Evolutionary conservation across 768 basidiomycete genomes (phyloP).

Genomic region (Auricularia sp.): DNA sequence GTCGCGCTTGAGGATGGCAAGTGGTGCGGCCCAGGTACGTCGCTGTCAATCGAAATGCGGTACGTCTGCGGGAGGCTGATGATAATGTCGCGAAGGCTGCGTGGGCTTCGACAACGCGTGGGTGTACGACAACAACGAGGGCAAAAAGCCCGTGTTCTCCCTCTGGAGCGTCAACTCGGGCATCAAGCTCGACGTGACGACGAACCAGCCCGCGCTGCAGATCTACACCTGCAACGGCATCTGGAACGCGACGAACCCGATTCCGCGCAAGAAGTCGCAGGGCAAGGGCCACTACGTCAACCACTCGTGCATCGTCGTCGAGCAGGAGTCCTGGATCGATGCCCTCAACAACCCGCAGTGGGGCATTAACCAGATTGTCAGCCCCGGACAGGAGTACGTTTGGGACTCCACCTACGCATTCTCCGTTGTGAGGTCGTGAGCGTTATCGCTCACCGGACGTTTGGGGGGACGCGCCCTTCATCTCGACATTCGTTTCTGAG

Average conservation of each 20-base stretch:
- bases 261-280: constrained; percentile 6
- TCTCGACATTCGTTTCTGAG: neutral
- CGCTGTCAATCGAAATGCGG: neutral
- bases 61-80: constrained; percentile 11
- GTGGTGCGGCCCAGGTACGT: constrained; percentile 31
- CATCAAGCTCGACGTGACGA: constrained; percentile 41
- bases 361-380: constrained; percentile 38
- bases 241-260: constrained; percentile 4
- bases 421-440: constrained; percentile 20
- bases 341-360: constrained; percentile 49
- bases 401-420: constrained; percentile 42
- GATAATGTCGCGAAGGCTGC: constrained; percentile 23
- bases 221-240: constrained; percentile 1
- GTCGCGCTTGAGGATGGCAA: constrained; percentile 23
- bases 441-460: too few relatives aligned
- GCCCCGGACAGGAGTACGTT: constrained; percentile 22
- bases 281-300: constrained; percentile 7
- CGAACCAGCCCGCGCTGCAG: constrained; percentile 39
- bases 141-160: constrained; percentile 21
- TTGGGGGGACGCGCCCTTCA: too few relatives aligned
- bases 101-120: constrained; percentile 41
- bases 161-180: constrained; percentile 42
- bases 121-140: constrained; percentile 32
- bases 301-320: constrained; percentile 13
- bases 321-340: constrained; percentile 28